Percentiles rank a stretch among this genome's conserved stretches.
These are phyloP conservation scores for Cryptococcus sp. DNA, from an alignment of 1,284 basidiomycete genomes.

Conservation along the genomic window DNA sequence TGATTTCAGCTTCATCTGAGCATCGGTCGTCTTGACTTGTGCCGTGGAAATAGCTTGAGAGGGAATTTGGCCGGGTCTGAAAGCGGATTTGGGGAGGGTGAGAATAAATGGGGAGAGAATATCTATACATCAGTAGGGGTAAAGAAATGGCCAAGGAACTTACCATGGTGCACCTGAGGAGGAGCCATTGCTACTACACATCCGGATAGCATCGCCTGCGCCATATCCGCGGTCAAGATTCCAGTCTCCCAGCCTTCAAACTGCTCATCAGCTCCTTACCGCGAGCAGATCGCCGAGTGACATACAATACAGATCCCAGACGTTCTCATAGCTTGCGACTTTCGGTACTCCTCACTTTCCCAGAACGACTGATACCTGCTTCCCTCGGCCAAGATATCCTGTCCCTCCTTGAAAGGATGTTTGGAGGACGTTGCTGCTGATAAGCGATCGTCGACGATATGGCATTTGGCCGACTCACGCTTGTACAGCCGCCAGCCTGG, in stretches of 20 bases:
- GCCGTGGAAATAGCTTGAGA: neutral
- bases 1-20: constrained; percentile 17
- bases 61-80: constrained; percentile 1
- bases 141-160: too few species aligned
- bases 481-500: constrained; percentile 11
- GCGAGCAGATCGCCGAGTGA: neutral
- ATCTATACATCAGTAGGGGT: constrained; percentile 5
- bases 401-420: constrained; percentile 3
- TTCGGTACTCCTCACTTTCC: constrained; percentile 16
- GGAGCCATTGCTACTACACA: constrained; percentile 34
- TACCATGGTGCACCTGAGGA: constrained; percentile 25
- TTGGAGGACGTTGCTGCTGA: constrained; percentile 5
- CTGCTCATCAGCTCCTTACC: constrained; percentile 6
- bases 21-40: constrained; percentile 8
- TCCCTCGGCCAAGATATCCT: constrained; percentile 10
- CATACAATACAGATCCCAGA: constrained; percentile 34
- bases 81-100: neutral
- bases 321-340: constrained; percentile 17
- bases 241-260: constrained; percentile 35
- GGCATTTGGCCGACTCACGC: constrained; percentile 3
- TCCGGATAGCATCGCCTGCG: constrained; percentile 34
- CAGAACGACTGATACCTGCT: constrained; percentile 22
- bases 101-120: constrained; percentile 3
- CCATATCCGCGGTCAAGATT: constrained; percentile 24
- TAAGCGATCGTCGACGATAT: neutral